phyloP scores from a whole-genome alignment of 2,329 filamentous ascomycete genomes.

The Botrytis pseudocinerea region DNA sequence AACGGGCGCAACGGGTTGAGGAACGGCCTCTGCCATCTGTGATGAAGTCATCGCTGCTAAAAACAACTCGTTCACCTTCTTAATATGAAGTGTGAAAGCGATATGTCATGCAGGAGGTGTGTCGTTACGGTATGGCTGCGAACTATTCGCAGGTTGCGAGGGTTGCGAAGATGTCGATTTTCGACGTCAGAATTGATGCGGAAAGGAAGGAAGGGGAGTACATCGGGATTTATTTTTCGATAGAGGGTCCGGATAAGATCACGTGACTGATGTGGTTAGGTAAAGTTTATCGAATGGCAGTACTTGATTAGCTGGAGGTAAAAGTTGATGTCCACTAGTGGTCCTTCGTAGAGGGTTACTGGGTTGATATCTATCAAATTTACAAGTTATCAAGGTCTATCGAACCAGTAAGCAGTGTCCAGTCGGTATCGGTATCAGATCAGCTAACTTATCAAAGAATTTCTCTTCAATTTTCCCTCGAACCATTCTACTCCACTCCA shows the following conservation, averaged over 20 bases:
- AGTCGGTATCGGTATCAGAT: background rate
- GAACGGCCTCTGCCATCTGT: constrained; percentile 28
- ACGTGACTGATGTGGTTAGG: background rate
- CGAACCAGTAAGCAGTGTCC: background rate
- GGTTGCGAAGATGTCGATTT: constrained; percentile 2
- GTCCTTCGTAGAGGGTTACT: too few species aligned
- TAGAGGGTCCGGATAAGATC: constrained; percentile 9
- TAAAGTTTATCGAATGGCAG: background rate
- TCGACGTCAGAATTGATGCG: background rate
- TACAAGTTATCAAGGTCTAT: background rate
- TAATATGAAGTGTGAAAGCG: background rate
- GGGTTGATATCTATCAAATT: background rate
- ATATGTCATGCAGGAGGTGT: background rate
- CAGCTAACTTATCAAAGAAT: background rate
- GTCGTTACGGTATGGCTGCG: background rate
- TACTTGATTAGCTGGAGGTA: background rate
- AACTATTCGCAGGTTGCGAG: background rate
- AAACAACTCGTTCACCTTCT: constrained; percentile 41
- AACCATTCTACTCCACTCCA: background rate
- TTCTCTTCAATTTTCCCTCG: background rate
- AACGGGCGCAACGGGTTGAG: constrained; percentile 19
- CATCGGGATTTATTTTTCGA: constrained; percentile 16
- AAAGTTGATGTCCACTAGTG: background rate
- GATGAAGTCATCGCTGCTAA: constrained; percentile 43
- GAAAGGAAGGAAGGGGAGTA: constrained; percentile 5